These are phyloP conservation scores for Ophiosphaerella narmari DNA, from an alignment of 2,329 filamentous ascomycete genomes.

Conservation along the genomic window DNA sequence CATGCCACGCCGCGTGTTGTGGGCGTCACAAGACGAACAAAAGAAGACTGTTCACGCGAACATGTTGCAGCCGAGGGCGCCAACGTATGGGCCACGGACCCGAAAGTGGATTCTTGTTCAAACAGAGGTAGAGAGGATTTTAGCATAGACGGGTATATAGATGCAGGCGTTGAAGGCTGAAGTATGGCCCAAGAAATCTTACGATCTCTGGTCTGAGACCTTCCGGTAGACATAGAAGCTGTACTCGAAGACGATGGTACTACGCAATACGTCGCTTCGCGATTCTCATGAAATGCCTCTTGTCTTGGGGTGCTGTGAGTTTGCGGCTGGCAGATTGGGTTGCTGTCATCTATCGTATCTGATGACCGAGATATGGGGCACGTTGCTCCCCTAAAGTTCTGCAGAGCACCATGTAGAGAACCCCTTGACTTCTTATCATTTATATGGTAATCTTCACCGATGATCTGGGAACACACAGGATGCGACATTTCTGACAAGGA, in stretches of 20 bases:
- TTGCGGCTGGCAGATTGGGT: slow-evolving; percentile 1
- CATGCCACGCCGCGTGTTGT: slow-evolving; percentile 26
- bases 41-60: slow-evolving; percentile 17
- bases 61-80: slow-evolving; percentile 15
- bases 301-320: not conserved
- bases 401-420: slow-evolving; percentile 28
- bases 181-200: slow-evolving; percentile 4
- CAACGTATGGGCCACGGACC: slow-evolving; percentile 12
- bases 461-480: slow-evolving; percentile 6
- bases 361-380: slow-evolving; percentile 19
- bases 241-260: slow-evolving; percentile 4
- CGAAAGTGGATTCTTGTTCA: slow-evolving; percentile 6
- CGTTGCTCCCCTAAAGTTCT: slow-evolving; percentile 27
- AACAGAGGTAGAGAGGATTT: slow-evolving; percentile 2
- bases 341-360: slow-evolving; percentile 6
- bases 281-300: not conserved
- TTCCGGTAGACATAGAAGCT: not conserved
- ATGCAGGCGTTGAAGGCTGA: slow-evolving; percentile 15
- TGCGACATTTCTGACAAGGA: slow-evolving; percentile 5
- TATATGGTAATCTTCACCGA: slow-evolving; percentile 4
- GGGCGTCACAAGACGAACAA: slow-evolving; percentile 21
- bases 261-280: not conserved
- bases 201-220: slow-evolving; percentile 18
- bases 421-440: slow-evolving; percentile 20
- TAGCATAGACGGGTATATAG: slow-evolving; percentile 2